Conservation (phyloP, 768 basidiomycete species). For the Xerocomellus intermedius region DNA sequence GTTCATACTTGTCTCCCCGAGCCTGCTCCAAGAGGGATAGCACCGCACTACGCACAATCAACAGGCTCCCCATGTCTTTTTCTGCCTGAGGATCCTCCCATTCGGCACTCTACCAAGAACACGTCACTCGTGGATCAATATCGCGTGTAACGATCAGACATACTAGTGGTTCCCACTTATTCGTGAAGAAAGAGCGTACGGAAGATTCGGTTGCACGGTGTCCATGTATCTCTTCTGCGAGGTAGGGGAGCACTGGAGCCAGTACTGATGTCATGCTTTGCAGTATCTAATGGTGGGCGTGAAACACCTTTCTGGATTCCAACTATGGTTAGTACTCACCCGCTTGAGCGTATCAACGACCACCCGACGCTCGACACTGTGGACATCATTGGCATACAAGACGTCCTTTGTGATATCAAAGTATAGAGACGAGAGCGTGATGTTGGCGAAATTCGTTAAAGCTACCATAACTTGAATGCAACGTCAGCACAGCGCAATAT, state of each 20-base stretch:
- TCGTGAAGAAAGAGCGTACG: conserved; percentile 62
- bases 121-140: neutral
- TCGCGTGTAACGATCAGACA: conserved; percentile 21
- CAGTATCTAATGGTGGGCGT: conserved; percentile 47
- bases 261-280: conserved; percentile 65
- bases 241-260: conserved; percentile 86
- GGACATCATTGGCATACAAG: conserved; percentile 67
- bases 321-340: conserved; percentile 38
- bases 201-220: conserved; percentile 17
- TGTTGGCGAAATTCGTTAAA: conserved; percentile 74
- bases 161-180: conserved; percentile 70
- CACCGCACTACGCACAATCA: conserved; percentile 60
- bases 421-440: conserved; percentile 86
- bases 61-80: conserved; percentile 59
- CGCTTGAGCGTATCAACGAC: conserved; percentile 71
- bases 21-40: conserved; percentile 74
- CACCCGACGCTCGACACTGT: conserved; percentile 55
- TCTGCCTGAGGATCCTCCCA: conserved; percentile 64
- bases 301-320: neutral
- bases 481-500: neutral
- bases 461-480: conserved; percentile 59
- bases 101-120: conserved; percentile 42
- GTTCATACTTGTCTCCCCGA: conserved; percentile 64
- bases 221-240: conserved; percentile 82
- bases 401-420: conserved; percentile 91